Base-by-base conservation (phyloP, 176 grass and related monocot species). In the Musa beccarii region DNA sequence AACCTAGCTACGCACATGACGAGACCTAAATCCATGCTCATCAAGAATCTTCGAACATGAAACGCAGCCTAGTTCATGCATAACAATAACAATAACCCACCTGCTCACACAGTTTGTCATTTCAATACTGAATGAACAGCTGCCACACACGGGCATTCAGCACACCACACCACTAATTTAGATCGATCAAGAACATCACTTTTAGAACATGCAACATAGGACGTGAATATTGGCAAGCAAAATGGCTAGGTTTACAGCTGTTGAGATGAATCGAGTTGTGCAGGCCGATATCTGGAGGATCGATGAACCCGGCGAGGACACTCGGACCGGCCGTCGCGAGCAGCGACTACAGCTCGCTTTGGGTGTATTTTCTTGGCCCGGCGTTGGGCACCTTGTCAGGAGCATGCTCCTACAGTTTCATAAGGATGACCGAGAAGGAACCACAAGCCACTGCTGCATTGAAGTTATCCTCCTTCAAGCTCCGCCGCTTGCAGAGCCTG, bases 291-390 rank as follows among this genome's bases (percentile, higher is more conserved):
- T 73, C 51, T 25, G 55, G 74, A 23, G 74, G 55, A 52, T 76
- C 74, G 0, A 76, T 76, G 74, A 76, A 76, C 17, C 74, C 55
- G 20, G 74, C 74, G 34, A 76, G 74, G 17, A 76, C 56, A 9
- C 56, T 63, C 28, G 74, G 74, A 13, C 74, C 54, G 14, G 74
- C 74, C 16, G 14, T 76, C 8, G 25, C 57, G 29, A 62, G 55
- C 28, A 76, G 51, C 56, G 13, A 43, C 1, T 76, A 50, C 55
- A 13, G 17, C 16, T 72, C 70, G 0, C 19, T 99, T 17, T 99
- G 95, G 95, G 78, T 99, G 66, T 99, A 99, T 77, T 91, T 99
- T 65, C 19, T 94, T 0, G 95, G 88, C 14, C 95, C 95, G 29
- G 82, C 88, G 14, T 52, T 93, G 0, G 95, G 95, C 70, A 94